A percentile compares a stretch with the other conserved stretches of the same genome.
phyloP scores from a whole-genome alignment of 257 asterid genomes.

The Ocimum tenuiflorum region DNA sequence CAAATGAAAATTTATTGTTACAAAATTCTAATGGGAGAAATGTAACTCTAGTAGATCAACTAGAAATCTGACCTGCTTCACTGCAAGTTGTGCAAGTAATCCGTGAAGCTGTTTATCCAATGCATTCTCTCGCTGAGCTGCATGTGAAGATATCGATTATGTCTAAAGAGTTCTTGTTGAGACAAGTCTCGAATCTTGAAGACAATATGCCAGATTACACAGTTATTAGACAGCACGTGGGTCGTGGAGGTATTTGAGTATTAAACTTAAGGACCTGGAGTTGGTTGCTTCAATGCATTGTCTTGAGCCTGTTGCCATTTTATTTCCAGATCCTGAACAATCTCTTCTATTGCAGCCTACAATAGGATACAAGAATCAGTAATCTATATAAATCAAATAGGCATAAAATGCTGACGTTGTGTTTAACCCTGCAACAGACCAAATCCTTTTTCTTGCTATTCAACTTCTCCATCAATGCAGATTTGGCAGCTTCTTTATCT shows the following conservation, averaged over 20 bases:
- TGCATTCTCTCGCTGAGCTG: too few species aligned
- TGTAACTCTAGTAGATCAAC: background rate
- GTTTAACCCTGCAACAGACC: conserved; percentile 47
- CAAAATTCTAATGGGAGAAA: background rate
- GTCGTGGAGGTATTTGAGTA: background rate
- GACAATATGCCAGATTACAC: background rate
- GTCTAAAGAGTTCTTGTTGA: background rate
- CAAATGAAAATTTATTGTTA: background rate
- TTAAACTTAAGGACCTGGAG: conserved; percentile 66
- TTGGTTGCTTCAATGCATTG: conserved; percentile 61
- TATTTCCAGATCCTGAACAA: conserved; percentile 46
- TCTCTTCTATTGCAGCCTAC: conserved; percentile 56
- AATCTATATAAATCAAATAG: background rate
- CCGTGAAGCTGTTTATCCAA: conserved; percentile 92
- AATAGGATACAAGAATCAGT: conserved; percentile 18
- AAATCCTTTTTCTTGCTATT: conserved; percentile 66
- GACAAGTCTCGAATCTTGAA: background rate
- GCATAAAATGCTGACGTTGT: background rate
- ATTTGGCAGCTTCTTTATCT: conserved; percentile 43
- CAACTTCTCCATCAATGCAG: conserved; percentile 43
- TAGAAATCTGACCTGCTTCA: conserved; percentile 58
- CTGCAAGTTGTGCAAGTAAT: conserved; percentile 82
- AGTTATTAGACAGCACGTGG: background rate
- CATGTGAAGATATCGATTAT: conserved; percentile 13
- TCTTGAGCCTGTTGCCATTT: too few species aligned